phyloP scores from a whole-genome alignment of 2,329 filamentous ascomycete species.

The Nemania sp. region DNA sequence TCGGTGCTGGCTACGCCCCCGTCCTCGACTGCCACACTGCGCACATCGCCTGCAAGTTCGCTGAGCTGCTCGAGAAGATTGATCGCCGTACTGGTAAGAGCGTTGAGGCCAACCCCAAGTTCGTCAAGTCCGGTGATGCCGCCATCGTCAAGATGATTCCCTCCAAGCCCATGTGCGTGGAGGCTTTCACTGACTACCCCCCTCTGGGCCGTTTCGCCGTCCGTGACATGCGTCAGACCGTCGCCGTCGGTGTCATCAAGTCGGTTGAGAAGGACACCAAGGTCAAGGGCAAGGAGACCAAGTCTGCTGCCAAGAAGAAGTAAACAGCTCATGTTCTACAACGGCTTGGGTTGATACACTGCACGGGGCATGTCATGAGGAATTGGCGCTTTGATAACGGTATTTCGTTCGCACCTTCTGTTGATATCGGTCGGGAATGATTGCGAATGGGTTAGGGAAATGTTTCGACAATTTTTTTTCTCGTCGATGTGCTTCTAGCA shows the following conservation, averaged over 20 bases:
- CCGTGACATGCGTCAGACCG: slow-evolving; percentile 95
- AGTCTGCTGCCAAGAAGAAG: slow-evolving; percentile 74
- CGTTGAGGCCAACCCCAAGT: slow-evolving; percentile 90
- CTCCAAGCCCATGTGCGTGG: slow-evolving; percentile 99
- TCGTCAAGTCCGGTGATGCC: slow-evolving; percentile 99
- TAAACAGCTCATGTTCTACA: slow-evolving; percentile 51
- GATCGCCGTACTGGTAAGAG: slow-evolving; percentile 99
- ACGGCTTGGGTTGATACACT: slow-evolving; percentile 25
- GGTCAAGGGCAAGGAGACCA: slow-evolving; percentile 67
- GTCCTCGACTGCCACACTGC: slow-evolving; percentile 99
- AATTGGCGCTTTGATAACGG: slow-evolving; percentile 35
- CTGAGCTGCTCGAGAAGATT: slow-evolving; percentile 99
- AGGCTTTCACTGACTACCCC: slow-evolving; percentile 99
- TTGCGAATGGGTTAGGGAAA: slow-evolving; percentile 25
- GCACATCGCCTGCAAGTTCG: slow-evolving; percentile 99
- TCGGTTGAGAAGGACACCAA: slow-evolving; percentile 68
- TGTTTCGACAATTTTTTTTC: slow-evolving; percentile 24
- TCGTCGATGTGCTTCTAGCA: slow-evolving; percentile 32
- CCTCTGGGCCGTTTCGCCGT: slow-evolving; percentile 99
- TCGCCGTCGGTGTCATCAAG: slow-evolving; percentile 96
- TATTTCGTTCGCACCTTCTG: slow-evolving; percentile 34
- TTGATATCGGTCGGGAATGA: slow-evolving; percentile 32
- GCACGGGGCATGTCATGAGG: slow-evolving; percentile 33
- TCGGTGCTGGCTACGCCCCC: slow-evolving; percentile 98
- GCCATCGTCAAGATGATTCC: slow-evolving; percentile 99